Evolutionary conservation across 768 basidiomycete genomes (phyloP), one percentile per base, ranked within the genome.

Genomic region (Tricholoma bakamatsutake): DNA sequence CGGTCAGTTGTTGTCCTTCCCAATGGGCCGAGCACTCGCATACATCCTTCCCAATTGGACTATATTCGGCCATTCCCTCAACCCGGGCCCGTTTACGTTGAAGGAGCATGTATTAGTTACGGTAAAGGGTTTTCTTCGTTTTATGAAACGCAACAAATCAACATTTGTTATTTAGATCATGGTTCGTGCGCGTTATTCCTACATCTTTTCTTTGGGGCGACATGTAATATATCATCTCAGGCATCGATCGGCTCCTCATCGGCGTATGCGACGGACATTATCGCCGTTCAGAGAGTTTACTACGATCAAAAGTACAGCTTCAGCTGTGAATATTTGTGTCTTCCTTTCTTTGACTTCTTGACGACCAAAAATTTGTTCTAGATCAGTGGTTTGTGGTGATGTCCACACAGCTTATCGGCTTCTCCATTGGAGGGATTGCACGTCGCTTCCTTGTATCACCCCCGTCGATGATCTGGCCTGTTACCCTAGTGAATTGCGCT

Each of bases 371-470:
- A 2, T 12, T 35, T 9, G 9, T 35, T 13, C 46, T 59, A 80
- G 88, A 90, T 67, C 87, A 89, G 71, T 87, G 88, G 84, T 80
- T 90, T 68, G 70, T 90, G 18, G 85, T 91, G 24, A 82, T 90
- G 71, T 85, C 82, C 30, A 84, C 84, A 1, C 85, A 87, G 63
- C 71, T 90, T 53, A 89, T 91, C 53, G 89, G 91, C 11, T 92
- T 92, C 74, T 90, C 88, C 4, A 82, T 91, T 54, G 90, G 90
- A 74, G 64, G 82, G 61, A 61, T 91, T 75, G 60, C 81, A 5
- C 81, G 86, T 30, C 83, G 90, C 10, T 91, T 91, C 77, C 78
- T 92, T 35, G 90, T 88, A 35, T 77, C 83, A 54, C 88, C 83
- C 6, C 81, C 81, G 3, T 83, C 83, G 0, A 86, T 87, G 84